Evolutionary conservation across 1,284 basidiomycete genomes (phyloP).

Genomic region (Cryptococcus maquisensis): DNA sequence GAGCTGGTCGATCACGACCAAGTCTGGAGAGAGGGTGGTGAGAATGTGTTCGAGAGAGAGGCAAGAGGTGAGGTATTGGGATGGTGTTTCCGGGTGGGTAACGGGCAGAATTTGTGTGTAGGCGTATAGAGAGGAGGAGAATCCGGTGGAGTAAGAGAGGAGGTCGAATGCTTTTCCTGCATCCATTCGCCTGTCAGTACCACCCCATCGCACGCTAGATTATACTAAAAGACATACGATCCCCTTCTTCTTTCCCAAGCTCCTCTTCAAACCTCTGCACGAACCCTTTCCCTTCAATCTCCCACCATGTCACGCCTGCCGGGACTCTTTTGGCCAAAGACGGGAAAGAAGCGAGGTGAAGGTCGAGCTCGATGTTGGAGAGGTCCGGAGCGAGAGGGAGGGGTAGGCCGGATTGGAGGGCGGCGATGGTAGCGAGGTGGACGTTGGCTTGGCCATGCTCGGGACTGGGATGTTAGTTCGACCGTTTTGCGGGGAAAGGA

Average conservation of each 20-base stretch:
- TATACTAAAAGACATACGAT: not conserved
- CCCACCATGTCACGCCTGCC: not conserved
- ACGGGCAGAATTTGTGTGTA: not conserved
- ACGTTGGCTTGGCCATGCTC: not conserved
- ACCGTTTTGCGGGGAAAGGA: not conserved
- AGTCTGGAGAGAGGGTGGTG: constrained; percentile 11
- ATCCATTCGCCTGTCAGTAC: not conserved
- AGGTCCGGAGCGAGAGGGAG: not conserved
- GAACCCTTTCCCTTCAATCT: too few species aligned
- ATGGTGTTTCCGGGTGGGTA: not conserved
- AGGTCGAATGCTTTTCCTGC: not conserved
- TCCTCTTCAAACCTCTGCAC: too few species aligned
- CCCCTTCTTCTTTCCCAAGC: not conserved
- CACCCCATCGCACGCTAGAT: not conserved
- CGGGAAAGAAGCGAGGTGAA: not conserved
- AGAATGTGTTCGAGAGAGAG: constrained; percentile 4
- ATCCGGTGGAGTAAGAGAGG: not conserved
- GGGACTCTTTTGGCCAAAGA: not conserved
- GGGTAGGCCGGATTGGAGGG: not conserved
- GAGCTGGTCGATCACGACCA: constrained; percentile 14
- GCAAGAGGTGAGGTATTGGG: constrained; percentile 18
- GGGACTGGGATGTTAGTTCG: not conserved
- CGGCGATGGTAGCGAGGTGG: not conserved
- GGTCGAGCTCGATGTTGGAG: not conserved
- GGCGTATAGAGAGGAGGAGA: not conserved